Evolutionary conservation across 768 basidiomycete species (phyloP).

Genomic region (Glaciozyma antarctica): DNA sequence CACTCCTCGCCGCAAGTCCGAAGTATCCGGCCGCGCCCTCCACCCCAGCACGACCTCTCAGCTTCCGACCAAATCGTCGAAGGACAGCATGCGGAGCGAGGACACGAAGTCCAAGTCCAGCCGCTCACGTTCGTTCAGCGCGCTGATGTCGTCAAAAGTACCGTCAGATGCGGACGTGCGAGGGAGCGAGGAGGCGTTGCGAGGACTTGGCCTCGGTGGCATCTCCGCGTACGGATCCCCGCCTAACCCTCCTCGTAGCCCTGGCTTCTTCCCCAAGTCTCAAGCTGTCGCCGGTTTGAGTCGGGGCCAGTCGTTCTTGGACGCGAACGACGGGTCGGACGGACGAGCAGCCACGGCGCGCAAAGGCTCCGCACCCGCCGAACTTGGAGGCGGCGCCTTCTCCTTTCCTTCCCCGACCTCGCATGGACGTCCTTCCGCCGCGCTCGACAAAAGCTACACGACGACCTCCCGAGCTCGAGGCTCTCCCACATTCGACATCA

Average conservation of each 20-base stretch:
- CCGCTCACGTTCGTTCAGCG: slow-evolving; percentile 21
- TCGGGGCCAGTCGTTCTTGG: slow-evolving; percentile 7
- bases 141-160: background rate
- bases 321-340: background rate
- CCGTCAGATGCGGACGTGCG: background rate
- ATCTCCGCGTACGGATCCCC: slow-evolving; percentile 1
- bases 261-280: background rate
- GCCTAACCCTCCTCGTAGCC: slow-evolving; percentile 4
- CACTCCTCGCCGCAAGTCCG: background rate
- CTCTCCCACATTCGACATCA: slow-evolving; percentile 7
- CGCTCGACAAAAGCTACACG: background rate
- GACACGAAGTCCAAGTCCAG: slow-evolving; percentile 10
- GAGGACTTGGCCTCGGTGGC: background rate
- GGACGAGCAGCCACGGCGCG: background rate
- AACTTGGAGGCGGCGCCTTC: background rate
- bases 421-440: background rate
- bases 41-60: background rate
- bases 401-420: background rate
- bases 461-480: background rate
- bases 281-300: background rate
- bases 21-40: background rate
- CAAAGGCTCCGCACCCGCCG: background rate
- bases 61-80: background rate
- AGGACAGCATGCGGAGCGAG: slow-evolving; percentile 5
- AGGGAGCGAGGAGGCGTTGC: slow-evolving; percentile 14